phyloP scores from a whole-genome alignment of 345 rosid genomes.

The Lepidium sativum region DNA sequence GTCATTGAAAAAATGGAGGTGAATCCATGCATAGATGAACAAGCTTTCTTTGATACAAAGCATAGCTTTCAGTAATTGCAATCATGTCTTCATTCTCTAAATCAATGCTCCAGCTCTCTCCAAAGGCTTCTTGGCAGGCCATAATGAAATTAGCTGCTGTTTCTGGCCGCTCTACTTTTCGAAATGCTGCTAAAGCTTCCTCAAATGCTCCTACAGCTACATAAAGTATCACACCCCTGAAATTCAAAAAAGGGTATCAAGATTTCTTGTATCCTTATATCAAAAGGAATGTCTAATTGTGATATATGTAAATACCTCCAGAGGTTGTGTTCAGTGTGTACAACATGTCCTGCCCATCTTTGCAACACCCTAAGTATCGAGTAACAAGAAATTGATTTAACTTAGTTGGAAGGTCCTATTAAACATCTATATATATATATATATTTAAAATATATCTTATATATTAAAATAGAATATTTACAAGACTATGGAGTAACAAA shows the following conservation, averaged over 20 bases:
- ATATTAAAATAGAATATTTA: too few species aligned
- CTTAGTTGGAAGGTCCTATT: too few species aligned
- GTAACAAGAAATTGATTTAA: not conserved
- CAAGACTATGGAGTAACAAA: too few species aligned
- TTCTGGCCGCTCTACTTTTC: conserved; percentile 59
- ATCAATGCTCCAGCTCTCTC: conserved; percentile 28
- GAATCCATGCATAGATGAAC: conserved; percentile 82
- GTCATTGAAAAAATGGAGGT: conserved; percentile 47
- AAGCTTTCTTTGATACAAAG: conserved; percentile 62
- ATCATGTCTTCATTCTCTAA: conserved; percentile 47
- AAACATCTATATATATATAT: too few species aligned
- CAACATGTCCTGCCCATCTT: conserved; percentile 79
- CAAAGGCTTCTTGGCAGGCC: conserved; percentile 59
- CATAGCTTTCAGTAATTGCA: conserved; percentile 56
- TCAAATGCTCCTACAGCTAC: conserved; percentile 75
- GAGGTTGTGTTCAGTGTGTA: conserved; percentile 58
- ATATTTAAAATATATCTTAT: too few species aligned
- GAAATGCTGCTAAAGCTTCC: conserved; percentile 67
- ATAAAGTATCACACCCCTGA: conserved; percentile 69
- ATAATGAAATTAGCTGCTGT: conserved; percentile 74
- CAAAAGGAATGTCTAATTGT: not conserved
- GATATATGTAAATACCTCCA: conserved; percentile 54
- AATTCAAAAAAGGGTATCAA: not conserved
- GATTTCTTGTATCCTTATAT: not conserved
- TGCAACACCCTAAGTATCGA: conserved; percentile 47